Conservation (phyloP, 768 basidiomycete genomes). For the Suillus paluster region DNA sequence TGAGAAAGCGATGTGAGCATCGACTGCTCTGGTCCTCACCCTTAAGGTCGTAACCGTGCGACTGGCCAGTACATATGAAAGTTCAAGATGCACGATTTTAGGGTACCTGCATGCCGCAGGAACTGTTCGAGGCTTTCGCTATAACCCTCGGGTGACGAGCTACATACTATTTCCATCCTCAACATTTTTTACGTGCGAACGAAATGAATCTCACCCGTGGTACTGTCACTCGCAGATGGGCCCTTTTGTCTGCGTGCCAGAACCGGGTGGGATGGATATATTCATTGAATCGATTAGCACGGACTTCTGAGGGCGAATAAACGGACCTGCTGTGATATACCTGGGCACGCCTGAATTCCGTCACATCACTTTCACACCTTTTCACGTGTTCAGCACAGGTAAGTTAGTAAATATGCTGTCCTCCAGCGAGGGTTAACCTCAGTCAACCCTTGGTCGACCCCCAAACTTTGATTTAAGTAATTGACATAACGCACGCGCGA, state of each 20-base stretch:
- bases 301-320: neutral
- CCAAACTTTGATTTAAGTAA: too few relatives aligned
- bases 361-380: neutral
- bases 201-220: neutral
- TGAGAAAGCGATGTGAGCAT: neutral
- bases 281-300: neutral
- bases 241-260: slow-evolving; percentile 1
- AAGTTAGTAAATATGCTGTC: neutral
- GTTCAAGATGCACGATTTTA: neutral
- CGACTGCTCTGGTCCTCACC: slow-evolving; percentile 2
- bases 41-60: neutral
- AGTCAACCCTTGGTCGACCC: neutral
- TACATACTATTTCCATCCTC: neutral
- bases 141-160: neutral
- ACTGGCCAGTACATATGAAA: neutral
- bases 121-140: neutral
- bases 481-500: neutral
- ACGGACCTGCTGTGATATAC: neutral
- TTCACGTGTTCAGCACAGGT: neutral
- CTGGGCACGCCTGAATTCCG: neutral
- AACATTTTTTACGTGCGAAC: neutral
- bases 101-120: neutral
- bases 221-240: neutral
- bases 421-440: neutral
- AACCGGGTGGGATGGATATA: neutral